Conservation (phyloP, 106 monocot species). For the Dendrobium catenatum region DNA sequence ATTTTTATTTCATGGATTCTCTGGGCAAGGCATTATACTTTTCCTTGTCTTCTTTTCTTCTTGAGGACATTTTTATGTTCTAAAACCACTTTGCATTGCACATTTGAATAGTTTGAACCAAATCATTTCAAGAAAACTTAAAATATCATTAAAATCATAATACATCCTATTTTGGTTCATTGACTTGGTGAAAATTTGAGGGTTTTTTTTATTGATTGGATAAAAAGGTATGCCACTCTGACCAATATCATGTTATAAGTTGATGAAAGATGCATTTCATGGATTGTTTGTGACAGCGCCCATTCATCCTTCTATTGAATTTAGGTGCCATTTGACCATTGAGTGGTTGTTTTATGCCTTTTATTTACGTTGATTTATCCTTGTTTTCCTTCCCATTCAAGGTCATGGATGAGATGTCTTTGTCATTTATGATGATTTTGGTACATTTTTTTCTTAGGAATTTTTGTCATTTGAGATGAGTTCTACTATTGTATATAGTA, state of each 20-base stretch:
- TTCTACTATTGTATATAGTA: too few relatives aligned
- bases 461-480: too few relatives aligned
- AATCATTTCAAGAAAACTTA: background rate
- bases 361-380: too few relatives aligned
- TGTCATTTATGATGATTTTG: too few relatives aligned
- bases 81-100: background rate
- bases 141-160: background rate
- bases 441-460: too few relatives aligned
- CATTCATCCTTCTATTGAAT: too few relatives aligned
- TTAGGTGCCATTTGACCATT: too few relatives aligned
- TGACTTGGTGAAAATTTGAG: background rate
- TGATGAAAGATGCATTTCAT: background rate
- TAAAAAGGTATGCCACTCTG: background rate
- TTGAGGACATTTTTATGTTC: background rate
- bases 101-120: background rate
- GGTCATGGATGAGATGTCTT: too few relatives aligned
- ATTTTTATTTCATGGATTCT: background rate
- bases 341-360: too few relatives aligned
- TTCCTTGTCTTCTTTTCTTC: background rate
- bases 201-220: background rate
- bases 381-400: too few relatives aligned
- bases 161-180: background rate
- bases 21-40: background rate
- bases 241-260: background rate
- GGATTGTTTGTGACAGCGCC: background rate